Evolutionary conservation across 2,329 filamentous ascomycete species (phyloP).

Genomic region (Colletotrichum sp.): DNA sequence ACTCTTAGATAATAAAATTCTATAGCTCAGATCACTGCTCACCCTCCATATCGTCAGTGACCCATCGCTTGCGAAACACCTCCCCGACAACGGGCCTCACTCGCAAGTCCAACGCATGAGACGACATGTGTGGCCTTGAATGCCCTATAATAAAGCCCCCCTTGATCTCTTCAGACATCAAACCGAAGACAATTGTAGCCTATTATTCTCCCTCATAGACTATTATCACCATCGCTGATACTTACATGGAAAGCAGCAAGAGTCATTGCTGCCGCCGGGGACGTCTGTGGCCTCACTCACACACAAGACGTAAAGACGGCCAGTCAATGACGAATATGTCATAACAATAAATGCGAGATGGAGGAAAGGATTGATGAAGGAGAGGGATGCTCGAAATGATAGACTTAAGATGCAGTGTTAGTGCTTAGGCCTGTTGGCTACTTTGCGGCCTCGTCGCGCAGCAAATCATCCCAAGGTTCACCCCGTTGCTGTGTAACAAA

Average conservation of each 20-base stretch:
- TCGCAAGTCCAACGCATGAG: background rate
- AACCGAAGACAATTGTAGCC: background rate
- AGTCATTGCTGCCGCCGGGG: accelerated
- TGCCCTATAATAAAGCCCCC: background rate
- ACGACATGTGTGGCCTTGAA: accelerated
- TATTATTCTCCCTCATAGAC: no score
- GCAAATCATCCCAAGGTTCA: background rate
- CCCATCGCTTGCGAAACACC: background rate
- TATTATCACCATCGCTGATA: accelerated
- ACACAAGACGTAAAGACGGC: accelerated
- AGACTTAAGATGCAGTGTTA: accelerated
- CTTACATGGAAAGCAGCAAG: no score
- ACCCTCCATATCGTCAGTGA: no score
- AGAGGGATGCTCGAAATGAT: background rate
- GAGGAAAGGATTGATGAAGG: accelerated
- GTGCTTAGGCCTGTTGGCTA: background rate
- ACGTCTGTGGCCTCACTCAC: no score
- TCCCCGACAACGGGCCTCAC: background rate
- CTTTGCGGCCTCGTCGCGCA: background rate
- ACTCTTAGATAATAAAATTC: background rate
- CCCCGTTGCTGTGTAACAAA: background rate
- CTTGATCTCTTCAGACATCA: background rate
- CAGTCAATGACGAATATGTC: background rate
- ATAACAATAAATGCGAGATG: background rate
- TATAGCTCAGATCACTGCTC: no score